Base-by-base conservation (phyloP, 1,284 basidiomycete genomes). In the Grifola frondosa region DNA sequence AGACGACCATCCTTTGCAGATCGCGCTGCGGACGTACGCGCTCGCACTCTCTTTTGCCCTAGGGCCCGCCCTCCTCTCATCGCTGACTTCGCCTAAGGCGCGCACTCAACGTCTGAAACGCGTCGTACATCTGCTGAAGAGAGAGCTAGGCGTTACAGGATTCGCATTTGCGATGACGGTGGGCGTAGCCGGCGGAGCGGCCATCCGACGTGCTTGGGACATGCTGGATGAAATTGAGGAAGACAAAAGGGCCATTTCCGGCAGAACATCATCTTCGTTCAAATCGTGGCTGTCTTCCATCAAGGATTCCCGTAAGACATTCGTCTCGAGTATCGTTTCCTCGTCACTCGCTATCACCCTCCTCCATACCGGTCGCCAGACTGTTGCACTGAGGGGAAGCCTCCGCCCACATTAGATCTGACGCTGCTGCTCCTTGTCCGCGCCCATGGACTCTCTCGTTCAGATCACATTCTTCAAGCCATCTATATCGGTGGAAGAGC, bases 401-500 rank as follows among this genome's bases (percentile, higher is more conserved):
- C 65, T 8, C 82, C 81, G 3, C 70, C 77, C 6, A 87, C 84
- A 0, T 56, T 88, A 15, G 84, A 88, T 54, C 65, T 89, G 29
- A 86, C 80, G 6, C 62, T 90, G 0, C 62, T 90, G 3, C 59
- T 88, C 19, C 61, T 84, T 31, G 83, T 87, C n/a, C 74, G 87
- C 30, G 84, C 86, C n/a, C 1, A 54, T 84, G 35, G 86, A 89
- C 56, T 73, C 77, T 6, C 42, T 72, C 11, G 58, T 80, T 3
- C 87, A 86, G 58, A 50, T 65, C 0, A 64, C 69, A n/a, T 67
- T 83, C 36, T 65, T 71, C 40, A 65, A 62, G 30, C 57, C 55
- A 19, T 41, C 50, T 21, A 34, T 42, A 13, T 34, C 21, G 11
- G 46, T 42, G 25, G 39, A 52, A 30, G 41, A 30, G 6, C 10